phyloP scores from a whole-genome alignment of 2,329 filamentous ascomycete genomes.

The Fusarium nisikadoi region DNA sequence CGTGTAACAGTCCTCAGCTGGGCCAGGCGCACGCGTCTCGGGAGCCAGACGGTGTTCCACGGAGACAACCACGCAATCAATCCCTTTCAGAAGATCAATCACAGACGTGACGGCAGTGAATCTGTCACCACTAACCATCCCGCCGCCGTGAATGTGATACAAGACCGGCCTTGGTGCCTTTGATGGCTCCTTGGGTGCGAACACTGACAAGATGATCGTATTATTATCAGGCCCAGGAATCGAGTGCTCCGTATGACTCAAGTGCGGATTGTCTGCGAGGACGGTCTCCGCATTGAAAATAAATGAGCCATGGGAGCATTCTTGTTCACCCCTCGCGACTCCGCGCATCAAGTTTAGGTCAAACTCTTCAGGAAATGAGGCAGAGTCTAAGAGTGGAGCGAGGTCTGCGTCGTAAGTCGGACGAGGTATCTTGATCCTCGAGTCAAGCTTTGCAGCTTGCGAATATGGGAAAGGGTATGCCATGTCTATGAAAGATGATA shows the following conservation, averaged over 20 bases:
- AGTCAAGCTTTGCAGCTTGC: slow-evolving; percentile 3
- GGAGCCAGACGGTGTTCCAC: slow-evolving; percentile 7
- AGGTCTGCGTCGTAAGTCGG: background rate
- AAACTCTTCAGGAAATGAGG: slow-evolving; percentile 4
- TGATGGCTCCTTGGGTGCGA: background rate
- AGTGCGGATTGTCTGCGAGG: background rate
- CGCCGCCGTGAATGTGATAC: slow-evolving; percentile 8
- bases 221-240: background rate
- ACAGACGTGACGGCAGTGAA: background rate
- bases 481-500: background rate
- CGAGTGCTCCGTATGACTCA: background rate
- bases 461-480: slow-evolving; percentile 3
- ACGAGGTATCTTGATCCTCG: slow-evolving; percentile 1
- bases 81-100: background rate
- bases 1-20: slow-evolving; percentile 6
- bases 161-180: background rate
- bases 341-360: slow-evolving; percentile 7
- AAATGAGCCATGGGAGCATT: slow-evolving; percentile 6
- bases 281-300: slow-evolving; percentile 4
- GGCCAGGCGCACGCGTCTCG: background rate
- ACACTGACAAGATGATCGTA: background rate
- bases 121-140: slow-evolving; percentile 1
- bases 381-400: slow-evolving; percentile 1
- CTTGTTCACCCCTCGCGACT: background rate
- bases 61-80: background rate